phyloP scores from a whole-genome alignment of 2,329 filamentous ascomycete species.

The Penicillium sp. region DNA sequence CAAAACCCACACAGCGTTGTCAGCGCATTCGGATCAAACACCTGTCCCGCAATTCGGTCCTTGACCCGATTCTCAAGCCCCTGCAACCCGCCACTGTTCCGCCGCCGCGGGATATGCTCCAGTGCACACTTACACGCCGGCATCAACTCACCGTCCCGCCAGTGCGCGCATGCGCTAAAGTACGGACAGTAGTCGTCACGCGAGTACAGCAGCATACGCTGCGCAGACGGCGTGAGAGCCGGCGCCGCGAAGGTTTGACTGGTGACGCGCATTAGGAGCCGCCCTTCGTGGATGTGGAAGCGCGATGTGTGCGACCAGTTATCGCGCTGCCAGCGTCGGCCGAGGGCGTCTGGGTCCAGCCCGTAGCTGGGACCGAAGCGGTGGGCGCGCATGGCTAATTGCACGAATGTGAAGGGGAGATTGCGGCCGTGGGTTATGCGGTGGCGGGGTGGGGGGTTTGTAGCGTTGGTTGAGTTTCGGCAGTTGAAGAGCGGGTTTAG shows the following conservation, averaged over 20 bases:
- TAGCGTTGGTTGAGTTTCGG: constrained; percentile 53
- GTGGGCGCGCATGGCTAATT: constrained; percentile 54
- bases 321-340: constrained; percentile 56
- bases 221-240: constrained; percentile 52
- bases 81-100: constrained; percentile 40
- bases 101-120: constrained; percentile 54
- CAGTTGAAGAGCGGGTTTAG: constrained; percentile 59
- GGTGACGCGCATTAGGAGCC: constrained; percentile 59
- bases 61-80: constrained; percentile 46
- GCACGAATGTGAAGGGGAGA: constrained; percentile 60
- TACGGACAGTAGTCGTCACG: constrained; percentile 62
- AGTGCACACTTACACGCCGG: constrained; percentile 62
- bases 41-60: constrained; percentile 28
- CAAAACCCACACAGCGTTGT: constrained; percentile 55
- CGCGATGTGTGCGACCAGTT: constrained; percentile 58
- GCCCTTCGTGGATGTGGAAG: constrained; percentile 55
- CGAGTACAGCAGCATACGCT: constrained; percentile 59
- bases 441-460: constrained; percentile 50
- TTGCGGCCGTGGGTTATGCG: constrained; percentile 56
- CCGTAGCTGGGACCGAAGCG: constrained; percentile 52
- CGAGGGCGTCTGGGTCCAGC: constrained; percentile 48
- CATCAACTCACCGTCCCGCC: constrained; percentile 62
- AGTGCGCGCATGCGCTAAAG: constrained; percentile 63
- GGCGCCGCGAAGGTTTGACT: constrained; percentile 55
- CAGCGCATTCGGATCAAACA: constrained; percentile 46